Base-by-base conservation (phyloP, 257 asterid species). In the Ligustrum vulgare region DNA sequence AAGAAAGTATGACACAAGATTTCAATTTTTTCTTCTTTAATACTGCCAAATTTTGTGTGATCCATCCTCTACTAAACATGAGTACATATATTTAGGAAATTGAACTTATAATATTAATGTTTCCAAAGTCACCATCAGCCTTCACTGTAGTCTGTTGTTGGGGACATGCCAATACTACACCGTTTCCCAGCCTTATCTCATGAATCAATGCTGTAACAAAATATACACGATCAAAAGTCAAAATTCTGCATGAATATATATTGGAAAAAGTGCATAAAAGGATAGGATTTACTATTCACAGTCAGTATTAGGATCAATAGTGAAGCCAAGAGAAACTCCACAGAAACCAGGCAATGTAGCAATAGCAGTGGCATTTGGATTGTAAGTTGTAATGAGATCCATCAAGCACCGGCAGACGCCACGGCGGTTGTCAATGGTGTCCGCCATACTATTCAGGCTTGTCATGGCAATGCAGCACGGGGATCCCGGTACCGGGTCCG, bases 261-360 rank as follows among this genome's bases (percentile, higher is more conserved):
- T 56, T 51, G n/a, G 9, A 34, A 22, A 13, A 47, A 8, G 3
- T 13, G 15, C 32, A 70, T 41, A 3, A 11, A 25, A 12, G 56
- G 8, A 41, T 23, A 4, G 64, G 34, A 70, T 41, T 76, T 89
- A 90, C 96, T 88, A 92, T 79, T 92, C 96, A 56, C 98, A 92
- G 63, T 91, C 97, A 1, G 98, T 89, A 78, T 84, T 87, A 39
- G 96, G 96, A 69, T 88, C 96, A 36, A 91, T 89, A 75, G 89
- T 77, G 88, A 94, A 91, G 68, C 98, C 99, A 35, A 94, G 95
- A 64, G 89, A 89, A 72, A 92, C 93, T 3, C 97, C 97, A 66
- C 99, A 94, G 77, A 92, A 92, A 11, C 99, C 98, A 20, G 99
- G 97, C 74, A 92, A 71, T 39, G 93, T 88, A 76, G 99, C 98